Evolutionary conservation across 768 basidiomycete genomes (phyloP).

Genomic region (Lentinula detonsa): DNA sequence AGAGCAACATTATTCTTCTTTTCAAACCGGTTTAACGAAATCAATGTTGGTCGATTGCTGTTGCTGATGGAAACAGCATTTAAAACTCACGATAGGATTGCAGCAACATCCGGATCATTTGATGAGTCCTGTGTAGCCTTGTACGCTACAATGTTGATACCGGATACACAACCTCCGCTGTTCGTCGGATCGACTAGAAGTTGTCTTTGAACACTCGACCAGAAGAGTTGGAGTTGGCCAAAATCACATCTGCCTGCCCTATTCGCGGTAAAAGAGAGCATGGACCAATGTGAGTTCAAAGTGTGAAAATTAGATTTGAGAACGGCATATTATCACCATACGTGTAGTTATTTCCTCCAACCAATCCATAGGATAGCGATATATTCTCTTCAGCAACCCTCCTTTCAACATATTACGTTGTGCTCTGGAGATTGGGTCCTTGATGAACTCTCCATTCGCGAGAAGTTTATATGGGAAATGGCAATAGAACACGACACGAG

Average conservation of each 20-base stretch:
- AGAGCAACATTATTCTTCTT: conserved; percentile 87
- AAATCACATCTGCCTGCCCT: conserved; percentile 87
- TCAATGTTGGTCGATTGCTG: conserved; percentile 63
- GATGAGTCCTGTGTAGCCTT: conserved; percentile 31
- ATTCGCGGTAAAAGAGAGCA: neutral
- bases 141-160: conserved; percentile 81
- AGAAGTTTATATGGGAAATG: conserved; percentile 97
- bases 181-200: conserved; percentile 59
- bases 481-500: conserved; percentile 94
- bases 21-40: conserved; percentile 94
- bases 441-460: conserved; percentile 56
- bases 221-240: conserved; percentile 91
- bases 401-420: conserved; percentile 22
- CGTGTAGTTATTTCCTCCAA: conserved; percentile 53
- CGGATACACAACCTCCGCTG: conserved; percentile 88
- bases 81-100: conserved; percentile 53
- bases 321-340: neutral
- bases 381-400: conserved; percentile 64
- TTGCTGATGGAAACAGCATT: neutral
- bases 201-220: conserved; percentile 71
- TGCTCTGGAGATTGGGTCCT: conserved; percentile 39
- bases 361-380: conserved; percentile 86
- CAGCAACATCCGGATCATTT: conserved; percentile 43
- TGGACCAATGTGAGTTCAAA: neutral
- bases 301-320: neutral